Base-by-base conservation (phyloP, 345 rosid species). In the Murraya koenigii region DNA sequence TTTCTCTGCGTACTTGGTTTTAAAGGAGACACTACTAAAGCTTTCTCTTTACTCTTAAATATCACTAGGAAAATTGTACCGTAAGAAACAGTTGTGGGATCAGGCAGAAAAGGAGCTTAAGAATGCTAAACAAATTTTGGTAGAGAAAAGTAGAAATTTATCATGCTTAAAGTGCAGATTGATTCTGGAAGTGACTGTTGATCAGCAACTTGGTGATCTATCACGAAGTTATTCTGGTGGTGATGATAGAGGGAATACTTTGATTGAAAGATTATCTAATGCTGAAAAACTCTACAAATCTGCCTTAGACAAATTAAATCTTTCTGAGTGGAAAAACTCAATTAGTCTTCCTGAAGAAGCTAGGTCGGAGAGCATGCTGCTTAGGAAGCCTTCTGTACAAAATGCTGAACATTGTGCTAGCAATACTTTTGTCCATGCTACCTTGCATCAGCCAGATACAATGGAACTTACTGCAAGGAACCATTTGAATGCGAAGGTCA, bases 161-260 rank as follows among this genome's bases (percentile, higher is more conserved):
- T 84, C 96, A 69, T 94, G 98, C 80, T 63, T 65, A 61, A 94
- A 82, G 81, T 96, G 99, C 83, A 86, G 78, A 84, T 72, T 88
- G 80, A 84, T 89, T 85, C 86, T 90, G 52, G 91, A 96, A 83
- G 85, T 75, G 80, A 85, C 82, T 81, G 79, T 91, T 67, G 86
- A 87, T 77, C 88, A 82, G 80, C 96, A 91, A 80, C 90, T 91
- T 47, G 97, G 94, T 81, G 94, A 92, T 85, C 80, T 96, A 82
- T 78, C 70, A 66, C 86, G 88, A 60, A 89, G 80, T 82, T 81
- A 63, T 77, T 25, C 69, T 67, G 86, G 80, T 72, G 32, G 77
- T 77, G 44, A 75, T 77, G 44, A 75, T 41, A 19, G 60, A 7
- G 44, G 81, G 77, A 76, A 64, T 80, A 65, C 72, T 68, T 83